Percentiles rank a stretch among this genome's conserved stretches.
These are phyloP conservation scores for Warburgia ugandensis DNA, from an alignment of 164 flowering plant genomes.

Conservation along the genomic window DNA sequence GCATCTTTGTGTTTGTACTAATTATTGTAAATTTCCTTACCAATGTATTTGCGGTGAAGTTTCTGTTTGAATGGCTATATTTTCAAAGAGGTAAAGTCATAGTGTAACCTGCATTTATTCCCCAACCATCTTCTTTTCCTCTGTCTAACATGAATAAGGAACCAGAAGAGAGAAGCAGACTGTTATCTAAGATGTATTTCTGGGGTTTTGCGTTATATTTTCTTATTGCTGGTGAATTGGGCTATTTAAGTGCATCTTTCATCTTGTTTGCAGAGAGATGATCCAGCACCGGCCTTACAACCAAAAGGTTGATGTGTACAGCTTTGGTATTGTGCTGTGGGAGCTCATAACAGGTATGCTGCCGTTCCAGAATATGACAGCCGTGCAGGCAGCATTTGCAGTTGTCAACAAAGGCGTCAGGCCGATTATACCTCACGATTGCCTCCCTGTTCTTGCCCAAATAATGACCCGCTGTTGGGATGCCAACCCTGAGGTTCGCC, in stretches of 20 bases:
- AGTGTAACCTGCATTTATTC: too few relatives aligned
- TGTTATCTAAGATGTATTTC: too few relatives aligned
- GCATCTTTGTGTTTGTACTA: too few relatives aligned
- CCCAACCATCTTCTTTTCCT: too few relatives aligned
- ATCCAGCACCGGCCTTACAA: constrained; percentile 89
- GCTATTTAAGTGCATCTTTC: neutral
- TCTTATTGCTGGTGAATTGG: neutral
- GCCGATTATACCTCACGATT: constrained; percentile 65
- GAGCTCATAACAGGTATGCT: constrained; percentile 82
- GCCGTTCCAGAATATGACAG: constrained; percentile 88
- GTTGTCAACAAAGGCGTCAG: constrained; percentile 83
- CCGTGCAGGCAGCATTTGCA: constrained; percentile 94
- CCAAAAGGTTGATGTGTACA: constrained; percentile 88
- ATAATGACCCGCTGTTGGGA: constrained; percentile 96
- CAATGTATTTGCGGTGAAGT: too few relatives aligned
- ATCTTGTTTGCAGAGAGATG: constrained; percentile 65
- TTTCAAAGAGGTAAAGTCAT: too few relatives aligned
- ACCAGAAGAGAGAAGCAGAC: too few relatives aligned
- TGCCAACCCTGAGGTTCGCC: constrained; percentile 75
- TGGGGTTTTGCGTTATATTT: neutral
- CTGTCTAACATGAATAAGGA: too few relatives aligned
- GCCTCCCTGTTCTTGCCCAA: constrained; percentile 69
- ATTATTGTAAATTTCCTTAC: too few relatives aligned
- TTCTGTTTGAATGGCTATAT: too few relatives aligned
- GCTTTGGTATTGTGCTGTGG: constrained; percentile 94